phyloP scores from a whole-genome alignment of 345 rosid species.

The Aegle marmelos region DNA sequence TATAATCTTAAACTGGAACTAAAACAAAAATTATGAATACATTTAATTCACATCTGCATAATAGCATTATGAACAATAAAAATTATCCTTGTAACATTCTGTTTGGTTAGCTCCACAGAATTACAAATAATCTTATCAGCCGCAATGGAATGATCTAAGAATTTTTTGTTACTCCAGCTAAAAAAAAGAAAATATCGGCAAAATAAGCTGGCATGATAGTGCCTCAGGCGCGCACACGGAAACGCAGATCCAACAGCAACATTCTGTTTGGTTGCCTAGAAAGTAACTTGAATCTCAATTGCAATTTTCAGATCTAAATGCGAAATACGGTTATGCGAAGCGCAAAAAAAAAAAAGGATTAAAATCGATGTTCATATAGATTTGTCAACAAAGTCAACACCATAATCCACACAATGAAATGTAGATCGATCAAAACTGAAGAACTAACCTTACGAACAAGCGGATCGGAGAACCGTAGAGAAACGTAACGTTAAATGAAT shows the following conservation, averaged over 20 bases:
- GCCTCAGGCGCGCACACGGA: neutral
- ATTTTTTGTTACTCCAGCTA: too few relatives aligned
- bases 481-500: neutral
- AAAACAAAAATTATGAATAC: neutral
- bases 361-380: neutral
- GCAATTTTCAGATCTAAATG: constrained; percentile 8
- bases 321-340: neutral
- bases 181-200: neutral
- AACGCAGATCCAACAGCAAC: constrained; percentile 4
- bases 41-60: neutral
- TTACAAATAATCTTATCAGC: neutral
- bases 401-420: neutral
- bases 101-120: neutral
- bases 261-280: constrained; percentile 1
- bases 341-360: too few relatives aligned
- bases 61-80: neutral
- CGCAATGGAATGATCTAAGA: neutral
- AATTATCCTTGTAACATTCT: neutral
- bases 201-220: neutral
- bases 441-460: neutral
- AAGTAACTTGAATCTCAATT: neutral
- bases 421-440: neutral
- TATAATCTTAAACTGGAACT: neutral
- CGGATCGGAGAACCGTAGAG: neutral
- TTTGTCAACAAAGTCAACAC: neutral